Evolutionary conservation across 257 asterid genomes (phyloP), one percentile per base, ranked within the genome.

Genomic region (Cordia subcordata): DNA sequence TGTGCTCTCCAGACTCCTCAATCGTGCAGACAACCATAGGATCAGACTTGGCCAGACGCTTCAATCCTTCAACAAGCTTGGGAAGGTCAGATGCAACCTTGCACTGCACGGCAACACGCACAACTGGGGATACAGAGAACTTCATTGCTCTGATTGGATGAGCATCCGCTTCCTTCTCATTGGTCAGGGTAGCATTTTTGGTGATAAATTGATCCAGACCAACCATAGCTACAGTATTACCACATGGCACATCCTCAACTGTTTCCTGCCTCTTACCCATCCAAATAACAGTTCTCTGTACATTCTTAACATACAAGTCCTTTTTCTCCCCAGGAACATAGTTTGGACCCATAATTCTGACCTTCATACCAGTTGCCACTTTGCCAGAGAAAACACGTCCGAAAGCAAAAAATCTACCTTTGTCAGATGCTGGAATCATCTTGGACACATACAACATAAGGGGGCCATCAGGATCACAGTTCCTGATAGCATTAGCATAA

Each of bases 231-330:
- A 76, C 82, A 14, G 82, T 76, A 58, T 76, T 76, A 4, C 79
- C 82, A 62, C 82, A 76, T 0, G 82, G 82, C 4, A 76, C 82
- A 57, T 76, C 82, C 51, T 76, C 81, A 17, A 76, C 81, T 12
- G 81, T 76, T 64, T 76, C 81, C 65, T 76, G 78, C 75, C 20
- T 76, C 75, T 76, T 76, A 11, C 81, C 81, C 81, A 76, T 76
- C 81, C 78, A 76, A 17, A 76, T 76, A 33, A 76, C 78, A 35
- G 81, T 76, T 40, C 81, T 65, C 61, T 76, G 81, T 22, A 76
- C 74, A 61, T 72, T 76, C 65, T 76, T 76, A 35, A 76, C 78
- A 62, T 75, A 75, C 11, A 75, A 53, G 42, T 76, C 81, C 67
- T 76, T 76, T 57, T 76, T 76, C 63, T 76, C 78, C 20, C 81